These are phyloP conservation scores for Cronartium quercuum DNA, from an alignment of 1,284 basidiomycete species.

Conservation along the genomic window DNA sequence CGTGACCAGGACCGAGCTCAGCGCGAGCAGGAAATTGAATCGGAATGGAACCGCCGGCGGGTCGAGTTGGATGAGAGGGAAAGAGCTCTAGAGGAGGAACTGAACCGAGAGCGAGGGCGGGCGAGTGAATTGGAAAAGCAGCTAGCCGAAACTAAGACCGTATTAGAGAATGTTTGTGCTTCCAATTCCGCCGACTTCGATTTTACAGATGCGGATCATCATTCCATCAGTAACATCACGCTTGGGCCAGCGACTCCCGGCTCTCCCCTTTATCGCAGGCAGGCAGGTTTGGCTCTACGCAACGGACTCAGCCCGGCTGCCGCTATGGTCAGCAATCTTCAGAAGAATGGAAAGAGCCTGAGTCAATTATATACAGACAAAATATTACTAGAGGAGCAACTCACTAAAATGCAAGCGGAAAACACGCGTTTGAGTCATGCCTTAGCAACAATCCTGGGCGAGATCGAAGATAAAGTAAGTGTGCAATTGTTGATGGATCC, in stretches of 20 bases:
- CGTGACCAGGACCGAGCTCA: constrained; percentile 70
- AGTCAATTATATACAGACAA: constrained; percentile 86
- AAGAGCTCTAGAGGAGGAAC: constrained; percentile 59
- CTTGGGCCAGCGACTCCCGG: not conserved
- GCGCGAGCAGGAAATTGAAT: constrained; percentile 69
- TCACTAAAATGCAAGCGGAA: constrained; percentile 67
- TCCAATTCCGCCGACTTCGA: constrained; percentile 9
- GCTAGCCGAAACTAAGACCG: constrained; percentile 56
- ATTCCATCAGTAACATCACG: constrained; percentile 32
- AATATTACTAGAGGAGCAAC: constrained; percentile 73
- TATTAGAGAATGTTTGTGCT: constrained; percentile 57
- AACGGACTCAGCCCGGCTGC: constrained; percentile 59
- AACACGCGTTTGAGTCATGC: constrained; percentile 73
- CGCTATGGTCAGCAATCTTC: constrained; percentile 69
- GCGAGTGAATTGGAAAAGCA: constrained; percentile 51
- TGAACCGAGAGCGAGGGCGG: constrained; percentile 55
- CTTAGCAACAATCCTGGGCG: constrained; percentile 63
- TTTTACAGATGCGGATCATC: constrained; percentile 1
- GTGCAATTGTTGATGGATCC: not conserved
- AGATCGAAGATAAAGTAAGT: constrained; percentile 80
- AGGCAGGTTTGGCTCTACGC: not conserved
- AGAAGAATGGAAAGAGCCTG: constrained; percentile 71
- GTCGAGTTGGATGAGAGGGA: constrained; percentile 65
- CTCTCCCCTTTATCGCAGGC: constrained; percentile 35
- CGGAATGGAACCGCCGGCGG: constrained; percentile 65